Evolutionary conservation across 495 filamentous ascomycete genomes (phyloP), one percentile per base, ranked within the genome.

Genomic region (Aspergillus cristatus): DNA sequence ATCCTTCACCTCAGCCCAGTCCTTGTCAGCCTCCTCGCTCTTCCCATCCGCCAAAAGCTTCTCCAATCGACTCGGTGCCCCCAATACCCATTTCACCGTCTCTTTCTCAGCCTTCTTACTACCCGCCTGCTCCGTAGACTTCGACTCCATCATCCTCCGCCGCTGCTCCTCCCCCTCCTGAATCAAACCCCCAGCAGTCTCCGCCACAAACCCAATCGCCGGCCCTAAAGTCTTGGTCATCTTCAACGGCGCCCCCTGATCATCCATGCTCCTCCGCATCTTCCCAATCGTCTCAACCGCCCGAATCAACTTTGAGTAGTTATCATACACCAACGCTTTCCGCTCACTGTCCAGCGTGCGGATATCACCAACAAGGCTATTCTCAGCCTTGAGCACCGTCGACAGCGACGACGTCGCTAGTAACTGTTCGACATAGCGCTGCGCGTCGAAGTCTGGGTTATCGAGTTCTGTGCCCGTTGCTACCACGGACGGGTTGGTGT

Each of bases 311-410:
- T 96, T 97, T 44, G 78, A 85, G 59, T 96, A 98, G 57, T 98
- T 98, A 58, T 98, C 91, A 57, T 98, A 98, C 3, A 98, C 91
- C 28, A 98, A 67, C 15, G 91, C 88, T 60, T 98, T 98, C 51
- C 86, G 79, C 67, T 98, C 91, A 14, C 90, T 89, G 52, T 97
- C 91, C 13, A 97, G 70, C 1, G 83, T 84, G 15, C 87, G 71
- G 25, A 94, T 91, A 56, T 97, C 91, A 47, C 67, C 60, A 7
- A 70, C 63, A 10, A 70, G 50, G 13, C 64, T 68, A 12, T 76
- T 75, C 44, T 78, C 72, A 11, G 68, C 72, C 24, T 73, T 74
- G 1, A 93, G 61, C 1, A 88, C 67, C 13, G 72, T 67, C 30
- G 75, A 61, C 0, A 90, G 67, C 39, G 83, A 90, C 0, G 70